A percentile compares a stretch with the other conserved stretches of the same genome.
phyloP scores from a whole-genome alignment of 805 yeast genomes.

The Candida stauntonica region DNA sequence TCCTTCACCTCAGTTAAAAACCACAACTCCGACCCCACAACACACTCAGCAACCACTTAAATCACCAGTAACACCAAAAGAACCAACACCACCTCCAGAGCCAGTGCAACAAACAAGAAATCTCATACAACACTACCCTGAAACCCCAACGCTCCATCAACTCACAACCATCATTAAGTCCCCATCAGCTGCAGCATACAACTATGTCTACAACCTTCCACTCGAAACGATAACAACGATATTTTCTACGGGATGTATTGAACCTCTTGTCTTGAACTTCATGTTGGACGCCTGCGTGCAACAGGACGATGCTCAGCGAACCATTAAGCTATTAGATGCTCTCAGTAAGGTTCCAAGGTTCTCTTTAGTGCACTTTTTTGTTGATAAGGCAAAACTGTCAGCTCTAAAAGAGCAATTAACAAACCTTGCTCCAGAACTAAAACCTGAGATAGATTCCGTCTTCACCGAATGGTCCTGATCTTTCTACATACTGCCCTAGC shows the following conservation, averaged over 20 bases:
- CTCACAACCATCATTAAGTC: conserved; percentile 39
- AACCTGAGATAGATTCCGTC: too few species aligned
- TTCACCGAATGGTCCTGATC: background rate
- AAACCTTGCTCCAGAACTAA: too few species aligned
- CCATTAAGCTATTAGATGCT: conserved; percentile 9
- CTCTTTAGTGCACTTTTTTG: conserved; percentile 16
- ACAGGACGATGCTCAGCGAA: background rate
- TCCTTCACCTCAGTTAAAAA: conserved; percentile 66
- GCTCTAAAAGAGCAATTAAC: conserved; percentile 1
- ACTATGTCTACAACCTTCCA: conserved; percentile 33
- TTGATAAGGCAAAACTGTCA: conserved; percentile 11
- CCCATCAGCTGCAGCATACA: conserved; percentile 31
- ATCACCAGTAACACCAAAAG: too few species aligned
- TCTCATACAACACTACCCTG: conserved; percentile 33
- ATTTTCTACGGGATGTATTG: conserved; percentile 44
- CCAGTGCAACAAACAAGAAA: too few species aligned
- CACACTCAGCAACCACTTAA: conserved; percentile 1
- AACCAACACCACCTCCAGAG: background rate
- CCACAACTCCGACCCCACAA: conserved; percentile 29
- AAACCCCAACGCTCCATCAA: conserved; percentile 43
- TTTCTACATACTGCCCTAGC: too few species aligned
- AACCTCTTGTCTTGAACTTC: conserved; percentile 43
- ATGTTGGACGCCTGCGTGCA: conserved; percentile 37
- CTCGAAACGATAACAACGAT: conserved; percentile 26
- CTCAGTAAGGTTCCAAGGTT: conserved; percentile 23